Evolutionary conservation across 108 stramenopile species (phyloP), one percentile per base, ranked within the genome.

Genomic region (Cyclotella baltica): DNA sequence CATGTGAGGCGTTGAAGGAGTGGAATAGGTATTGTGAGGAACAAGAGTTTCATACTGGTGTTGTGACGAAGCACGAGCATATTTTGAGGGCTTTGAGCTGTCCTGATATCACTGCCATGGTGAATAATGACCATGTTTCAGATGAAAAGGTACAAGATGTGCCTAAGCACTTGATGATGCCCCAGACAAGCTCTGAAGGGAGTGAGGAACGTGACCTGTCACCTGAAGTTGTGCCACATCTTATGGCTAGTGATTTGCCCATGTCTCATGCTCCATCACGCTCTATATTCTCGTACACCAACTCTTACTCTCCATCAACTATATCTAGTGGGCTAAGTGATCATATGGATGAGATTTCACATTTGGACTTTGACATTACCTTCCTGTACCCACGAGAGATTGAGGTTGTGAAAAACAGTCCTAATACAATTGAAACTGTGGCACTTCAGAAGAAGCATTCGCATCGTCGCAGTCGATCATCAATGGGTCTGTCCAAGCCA

Each of bases 241-340:
- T 62, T 8, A 2, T 62, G 31, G 61, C 30, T 6, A 37, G 0
- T 38, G 56, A 46, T 58, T 16, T 38, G 11, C 55, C 55, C 4
- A 25, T 55, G 55, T 55, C 55, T 3, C 53, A 56, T 38, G 56
- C 73, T 35, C 28, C 25, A 23, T 68, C 67, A 27, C 73, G 31
- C 25, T 74, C 73, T 34, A 16, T 75, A 20, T 76, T 64, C 43
- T 59, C 57, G 1, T 76, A 76, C 33, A 76, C 75, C 20, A 76
- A 76, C 28, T 67, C 65, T 22, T 34, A 40, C 38, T 61, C 75
- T 9, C 63, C 75, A 25, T 67, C 57, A 9, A 67, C 52, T 4
- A 76, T 55, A 11, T 53, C 48, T 13, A 67, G 75, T 67, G 73
- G 33, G 0, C 22, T 52, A 1, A 43, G 51, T 23, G 63, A 55